Base-by-base conservation (phyloP, 2,329 filamentous ascomycete genomes). In the Talaromyces verruculosus region DNA sequence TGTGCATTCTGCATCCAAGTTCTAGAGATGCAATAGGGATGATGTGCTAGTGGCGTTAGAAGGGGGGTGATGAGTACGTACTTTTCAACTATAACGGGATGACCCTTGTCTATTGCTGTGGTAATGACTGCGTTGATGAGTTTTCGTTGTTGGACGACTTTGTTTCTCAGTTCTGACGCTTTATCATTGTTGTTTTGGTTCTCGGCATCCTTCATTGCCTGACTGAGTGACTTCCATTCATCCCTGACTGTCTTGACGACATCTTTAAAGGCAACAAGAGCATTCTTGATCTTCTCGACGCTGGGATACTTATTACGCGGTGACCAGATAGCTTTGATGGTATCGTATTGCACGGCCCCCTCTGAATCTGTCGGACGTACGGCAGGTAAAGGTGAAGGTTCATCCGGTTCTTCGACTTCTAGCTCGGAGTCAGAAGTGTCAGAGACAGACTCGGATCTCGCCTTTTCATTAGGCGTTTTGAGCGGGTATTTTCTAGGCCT, bases 301-400 rank as follows among this genome's bases (percentile, higher is more conserved):
- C 79, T 77, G 22, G 83, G 78, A 37, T 78, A 75, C 67, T 81
- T 82, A 68, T 83, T 84, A 67, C 83, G 83, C 55, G 84, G 83
- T 59, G 81, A 83, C 87, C 87, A 89, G 11, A 88, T 82, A 35
- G 86, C 85, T 73, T 86, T 85, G 65, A 88, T 83, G 10, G 85
- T 81, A 72, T 88, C 86, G 74, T 88, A 89, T 63, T 82, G 80
- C 15, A 83, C 82, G 51, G 81, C 85, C 70, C 79, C 83, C 67
- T 84, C 78, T 5, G 83, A 81, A 55, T 85, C 83, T 43, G 78
- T 80, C 10, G 87, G 84, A 30, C 86, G 80, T 65, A 77, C 77
- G 22, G 78, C 70, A 11, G 86, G 84, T 7, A 88, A 74, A 25
- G 87, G 87, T 17, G 84, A 85, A 17, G 80, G 77, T 67, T 88